A percentile compares a stretch with the other conserved stretches of the same genome.
Evolutionary conservation across 768 basidiomycete genomes (phyloP).

Genomic region (Xerocomus potaroensis): DNA sequence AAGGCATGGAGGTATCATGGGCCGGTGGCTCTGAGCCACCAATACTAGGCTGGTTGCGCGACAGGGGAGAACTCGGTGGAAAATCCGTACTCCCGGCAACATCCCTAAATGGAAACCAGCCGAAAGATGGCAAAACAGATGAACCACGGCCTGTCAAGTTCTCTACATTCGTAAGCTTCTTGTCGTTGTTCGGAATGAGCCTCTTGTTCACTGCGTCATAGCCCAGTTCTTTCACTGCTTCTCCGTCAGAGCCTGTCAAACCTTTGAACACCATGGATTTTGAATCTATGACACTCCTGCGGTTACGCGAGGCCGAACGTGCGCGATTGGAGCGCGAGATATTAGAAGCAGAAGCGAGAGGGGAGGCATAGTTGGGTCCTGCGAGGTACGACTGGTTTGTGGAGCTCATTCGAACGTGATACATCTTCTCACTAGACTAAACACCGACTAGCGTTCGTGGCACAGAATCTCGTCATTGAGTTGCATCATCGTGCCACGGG

Average conservation of each 20-base stretch:
- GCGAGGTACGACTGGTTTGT: constrained; percentile 13
- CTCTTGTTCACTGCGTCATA: constrained; percentile 12
- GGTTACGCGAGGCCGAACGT: constrained; percentile 77
- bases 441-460: background rate
- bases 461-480: too few species aligned
- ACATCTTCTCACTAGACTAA: background rate
- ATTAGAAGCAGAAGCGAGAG: constrained; percentile 57
- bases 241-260: constrained; percentile 19
- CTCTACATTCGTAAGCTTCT: constrained; percentile 35
- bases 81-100: constrained; percentile 15
- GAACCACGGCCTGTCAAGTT: constrained; percentile 34
- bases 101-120: constrained; percentile 16
- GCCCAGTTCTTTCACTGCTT: constrained; percentile 16
- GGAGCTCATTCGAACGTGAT: constrained; percentile 5
- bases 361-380: constrained; percentile 6
- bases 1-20: constrained; percentile 73
- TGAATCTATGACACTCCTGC: constrained; percentile 74
- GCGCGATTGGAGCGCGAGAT: constrained; percentile 76
- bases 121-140: background rate
- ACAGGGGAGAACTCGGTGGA: constrained; percentile 58
- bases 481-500: too few species aligned
- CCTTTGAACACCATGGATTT: constrained; percentile 57
- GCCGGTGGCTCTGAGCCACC: constrained; percentile 67
- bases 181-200: background rate
- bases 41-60: constrained; percentile 68